phyloP scores from a whole-genome alignment of 306 rosid genomes.

The Cicer pinnatifidum region DNA sequence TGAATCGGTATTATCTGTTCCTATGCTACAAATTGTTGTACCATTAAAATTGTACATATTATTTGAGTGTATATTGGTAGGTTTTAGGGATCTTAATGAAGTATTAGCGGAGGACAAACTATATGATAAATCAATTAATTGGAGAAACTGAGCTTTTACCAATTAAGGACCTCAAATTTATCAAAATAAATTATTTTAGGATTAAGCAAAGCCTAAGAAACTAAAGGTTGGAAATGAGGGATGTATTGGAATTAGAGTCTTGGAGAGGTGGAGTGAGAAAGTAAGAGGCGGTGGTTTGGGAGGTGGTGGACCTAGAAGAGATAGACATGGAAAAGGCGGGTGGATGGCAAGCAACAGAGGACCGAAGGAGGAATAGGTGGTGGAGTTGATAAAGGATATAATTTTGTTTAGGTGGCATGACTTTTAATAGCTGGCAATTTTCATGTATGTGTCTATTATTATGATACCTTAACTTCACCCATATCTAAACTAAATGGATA shows the following conservation, averaged over 20 bases:
- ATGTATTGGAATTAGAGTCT: background rate
- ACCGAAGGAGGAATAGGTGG: background rate
- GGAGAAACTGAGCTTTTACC: conserved; percentile 31
- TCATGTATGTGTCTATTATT: background rate
- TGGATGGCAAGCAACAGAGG: background rate
- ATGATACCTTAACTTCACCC: no score
- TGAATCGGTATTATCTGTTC: conserved; percentile 28
- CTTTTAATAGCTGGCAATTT: background rate
- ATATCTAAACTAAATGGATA: background rate
- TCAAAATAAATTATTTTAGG: conserved; percentile 21
- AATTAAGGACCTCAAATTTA: conserved; percentile 36
- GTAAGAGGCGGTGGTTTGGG: background rate
- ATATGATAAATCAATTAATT: conserved; percentile 24
- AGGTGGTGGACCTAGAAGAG: background rate
- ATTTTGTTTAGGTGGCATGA: background rate
- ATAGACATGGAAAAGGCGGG: background rate
- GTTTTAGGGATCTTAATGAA: conserved; percentile 41
- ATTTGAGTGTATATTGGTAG: conserved; percentile 51
- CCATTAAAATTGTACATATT: conserved; percentile 47
- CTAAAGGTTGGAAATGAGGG: background rate
- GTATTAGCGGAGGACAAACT: conserved; percentile 19
- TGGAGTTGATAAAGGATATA: background rate
- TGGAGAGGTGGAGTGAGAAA: background rate
- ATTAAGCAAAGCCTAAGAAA: conserved; percentile 9
- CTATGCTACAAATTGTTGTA: conserved; percentile 21